phyloP scores from a whole-genome alignment of 73 alveolate species.

The Tetrahymena elliotti region DNA sequence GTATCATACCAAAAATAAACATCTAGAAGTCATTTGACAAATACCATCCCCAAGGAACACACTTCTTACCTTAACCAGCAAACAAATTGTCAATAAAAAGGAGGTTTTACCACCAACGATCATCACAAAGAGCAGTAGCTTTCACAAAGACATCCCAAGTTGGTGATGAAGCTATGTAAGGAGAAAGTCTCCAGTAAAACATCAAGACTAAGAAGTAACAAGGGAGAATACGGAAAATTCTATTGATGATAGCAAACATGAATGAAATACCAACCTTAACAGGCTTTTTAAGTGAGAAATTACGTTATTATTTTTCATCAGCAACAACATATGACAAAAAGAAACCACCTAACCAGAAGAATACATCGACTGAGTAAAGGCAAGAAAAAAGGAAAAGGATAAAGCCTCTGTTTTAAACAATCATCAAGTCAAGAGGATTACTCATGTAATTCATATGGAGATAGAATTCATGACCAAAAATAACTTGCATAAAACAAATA shows the following conservation, averaged over 20 bases:
- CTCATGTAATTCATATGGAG: background rate
- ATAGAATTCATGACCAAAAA: conserved; percentile 20
- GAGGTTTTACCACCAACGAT: background rate
- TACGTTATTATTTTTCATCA: background rate
- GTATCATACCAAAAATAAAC: background rate
- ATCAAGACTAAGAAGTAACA: conserved; percentile 9
- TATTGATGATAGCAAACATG: background rate
- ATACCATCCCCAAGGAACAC: background rate
- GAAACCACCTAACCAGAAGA: conserved; percentile 42
- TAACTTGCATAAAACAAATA: conserved; percentile 8
- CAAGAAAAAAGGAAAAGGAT: background rate
- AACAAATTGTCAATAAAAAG: background rate
- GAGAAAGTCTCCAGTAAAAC: conserved; percentile 7
- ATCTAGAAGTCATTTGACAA: background rate
- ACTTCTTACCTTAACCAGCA: background rate
- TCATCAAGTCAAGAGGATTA: background rate
- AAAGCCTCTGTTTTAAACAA: background rate
- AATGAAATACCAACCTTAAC: background rate
- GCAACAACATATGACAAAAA: background rate
- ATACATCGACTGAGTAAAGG: conserved; percentile 29
- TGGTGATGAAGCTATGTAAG: conserved; percentile 13
- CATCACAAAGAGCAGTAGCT: background rate
- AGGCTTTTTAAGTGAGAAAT: background rate
- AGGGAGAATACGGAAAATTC: conserved; percentile 30
- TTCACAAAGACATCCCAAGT: conserved; percentile 6